A percentile compares a stretch with the other conserved stretches of the same genome.
Conservation (phyloP, 2,329 filamentous ascomycete genomes). For the Albophoma yamanashiensis region DNA sequence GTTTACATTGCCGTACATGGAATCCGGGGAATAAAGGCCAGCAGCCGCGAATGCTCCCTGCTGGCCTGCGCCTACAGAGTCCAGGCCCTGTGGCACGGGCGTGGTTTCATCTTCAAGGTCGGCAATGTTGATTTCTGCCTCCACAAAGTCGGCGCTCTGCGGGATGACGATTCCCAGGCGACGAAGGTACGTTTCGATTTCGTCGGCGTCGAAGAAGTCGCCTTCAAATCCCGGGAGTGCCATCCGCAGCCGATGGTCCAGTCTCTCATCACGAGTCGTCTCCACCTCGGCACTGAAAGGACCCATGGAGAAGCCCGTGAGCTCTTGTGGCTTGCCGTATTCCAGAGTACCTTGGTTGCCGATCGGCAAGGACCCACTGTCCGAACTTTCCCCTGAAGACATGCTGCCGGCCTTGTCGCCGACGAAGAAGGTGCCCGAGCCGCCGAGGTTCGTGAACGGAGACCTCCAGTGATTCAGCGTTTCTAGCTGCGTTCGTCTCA, state of each 20-base stretch:
- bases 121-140: constrained; percentile 40
- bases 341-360: constrained; percentile 27
- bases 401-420: constrained; percentile 2
- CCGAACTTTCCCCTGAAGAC: not conserved
- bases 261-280: constrained; percentile 26
- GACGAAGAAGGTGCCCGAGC: constrained; percentile 55
- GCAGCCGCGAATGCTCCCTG: not conserved
- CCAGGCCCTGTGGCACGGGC: not conserved
- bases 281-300: constrained; percentile 33
- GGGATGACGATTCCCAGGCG: constrained; percentile 53
- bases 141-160: constrained; percentile 47
- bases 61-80: not conserved
- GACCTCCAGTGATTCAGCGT: constrained; percentile 46
- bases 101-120: constrained; percentile 18
- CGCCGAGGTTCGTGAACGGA: constrained; percentile 57
- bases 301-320: constrained; percentile 28
- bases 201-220: constrained; percentile 66
- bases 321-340: constrained; percentile 9
- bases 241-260: constrained; percentile 38
- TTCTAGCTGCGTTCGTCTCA: constrained; percentile 23
- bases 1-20: not conserved
- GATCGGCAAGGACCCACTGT: constrained; percentile 8
- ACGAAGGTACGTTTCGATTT: constrained; percentile 64
- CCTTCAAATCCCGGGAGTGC: constrained; percentile 55
- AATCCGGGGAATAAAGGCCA: not conserved